phyloP scores from a whole-genome alignment of 768 basidiomycete genomes.

The Tulasnella calospora region DNA sequence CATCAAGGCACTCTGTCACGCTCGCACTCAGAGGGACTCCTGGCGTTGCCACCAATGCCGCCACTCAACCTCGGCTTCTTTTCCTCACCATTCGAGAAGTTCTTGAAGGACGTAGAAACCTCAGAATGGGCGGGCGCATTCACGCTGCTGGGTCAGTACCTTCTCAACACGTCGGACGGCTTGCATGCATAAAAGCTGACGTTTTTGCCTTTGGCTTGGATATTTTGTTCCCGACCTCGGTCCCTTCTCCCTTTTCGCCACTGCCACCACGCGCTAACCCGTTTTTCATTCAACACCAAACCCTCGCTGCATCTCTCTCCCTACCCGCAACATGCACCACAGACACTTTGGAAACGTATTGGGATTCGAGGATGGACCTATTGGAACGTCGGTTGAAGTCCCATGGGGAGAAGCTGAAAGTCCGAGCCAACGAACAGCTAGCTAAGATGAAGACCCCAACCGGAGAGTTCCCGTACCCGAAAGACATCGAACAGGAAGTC shows the following conservation, averaged over 20 bases:
- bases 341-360: slow-evolving; percentile 95
- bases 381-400: slow-evolving; percentile 74
- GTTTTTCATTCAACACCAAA: not conserved
- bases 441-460: slow-evolving; percentile 60
- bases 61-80: slow-evolving; percentile 46
- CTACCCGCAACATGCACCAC: not conserved
- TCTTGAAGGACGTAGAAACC: slow-evolving; percentile 36
- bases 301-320: not conserved
- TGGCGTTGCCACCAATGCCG: not conserved
- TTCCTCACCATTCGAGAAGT: slow-evolving; percentile 56
- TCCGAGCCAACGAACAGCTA: slow-evolving; percentile 69
- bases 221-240: not conserved
- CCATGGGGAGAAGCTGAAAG: slow-evolving; percentile 76
- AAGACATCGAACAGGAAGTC: slow-evolving; percentile 81
- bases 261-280: not conserved
- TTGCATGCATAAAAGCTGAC: not conserved
- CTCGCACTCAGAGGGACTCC: slow-evolving; percentile 3
- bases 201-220: slow-evolving; percentile 24
- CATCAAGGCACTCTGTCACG: not conserved
- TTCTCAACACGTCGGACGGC: not conserved
- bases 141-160: slow-evolving; percentile 67
- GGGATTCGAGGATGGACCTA: slow-evolving; percentile 67
- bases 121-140: slow-evolving; percentile 75
- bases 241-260: not conserved
- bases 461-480: slow-evolving; percentile 55